phyloP scores from a whole-genome alignment of 495 filamentous ascomycete genomes.

The Penicillium manginii region DNA sequence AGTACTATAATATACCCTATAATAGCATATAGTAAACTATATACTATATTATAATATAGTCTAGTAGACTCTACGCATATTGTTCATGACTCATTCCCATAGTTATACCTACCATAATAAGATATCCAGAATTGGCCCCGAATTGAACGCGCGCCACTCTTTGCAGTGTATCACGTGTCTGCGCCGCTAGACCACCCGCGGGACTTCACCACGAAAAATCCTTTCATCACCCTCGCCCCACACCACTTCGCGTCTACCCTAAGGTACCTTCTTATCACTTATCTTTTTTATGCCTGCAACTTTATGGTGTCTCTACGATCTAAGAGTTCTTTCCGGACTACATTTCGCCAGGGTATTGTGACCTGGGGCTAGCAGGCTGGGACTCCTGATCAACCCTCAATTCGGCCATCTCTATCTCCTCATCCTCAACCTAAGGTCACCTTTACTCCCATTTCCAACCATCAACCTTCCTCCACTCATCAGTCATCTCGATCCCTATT shows the following conservation, averaged over 20 bases:
- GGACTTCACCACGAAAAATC: constrained; percentile 8
- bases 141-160: constrained; percentile 18
- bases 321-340: no score
- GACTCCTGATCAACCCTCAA: background rate
- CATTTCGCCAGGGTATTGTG: no score
- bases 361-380: background rate
- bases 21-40: background rate
- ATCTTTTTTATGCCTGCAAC: constrained; percentile 12
- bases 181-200: constrained; percentile 33
- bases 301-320: no score
- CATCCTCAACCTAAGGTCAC: background rate
- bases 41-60: background rate
- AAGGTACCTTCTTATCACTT: constrained; percentile 23
- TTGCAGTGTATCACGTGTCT: constrained; percentile 26
- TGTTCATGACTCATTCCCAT: no score
- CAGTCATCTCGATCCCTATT: constrained; percentile 1
- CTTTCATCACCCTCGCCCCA: constrained; percentile 16
- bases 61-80: no score
- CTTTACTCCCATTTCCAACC: background rate
- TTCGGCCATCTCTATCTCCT: background rate
- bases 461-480: background rate
- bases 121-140: background rate
- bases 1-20: no score
- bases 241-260: constrained; percentile 8
- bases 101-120: no score